These are phyloP conservation scores for Furcasterigmium sp. DNA, from an alignment of 2,329 filamentous ascomycete genomes.

Conservation along the genomic window DNA sequence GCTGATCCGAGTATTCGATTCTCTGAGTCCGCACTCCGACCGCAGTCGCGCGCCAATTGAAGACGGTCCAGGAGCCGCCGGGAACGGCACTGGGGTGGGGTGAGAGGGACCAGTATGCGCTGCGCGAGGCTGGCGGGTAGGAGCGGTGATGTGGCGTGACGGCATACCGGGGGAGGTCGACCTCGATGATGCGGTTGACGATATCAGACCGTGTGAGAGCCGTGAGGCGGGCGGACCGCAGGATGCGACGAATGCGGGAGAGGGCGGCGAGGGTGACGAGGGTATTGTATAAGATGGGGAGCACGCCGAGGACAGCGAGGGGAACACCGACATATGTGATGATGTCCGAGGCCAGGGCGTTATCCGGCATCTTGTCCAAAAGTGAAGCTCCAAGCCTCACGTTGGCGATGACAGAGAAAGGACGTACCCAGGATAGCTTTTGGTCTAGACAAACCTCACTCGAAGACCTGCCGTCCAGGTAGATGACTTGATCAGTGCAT, in stretches of 20 bases:
- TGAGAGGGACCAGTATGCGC: conserved; percentile 54
- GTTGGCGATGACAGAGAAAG: no score
- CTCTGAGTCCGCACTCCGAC: conserved; percentile 59
- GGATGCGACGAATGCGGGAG: conserved; percentile 54
- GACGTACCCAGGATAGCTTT: no score
- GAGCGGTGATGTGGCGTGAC: conserved; percentile 56
- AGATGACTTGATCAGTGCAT: no score
- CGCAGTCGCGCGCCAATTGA: conserved; percentile 60
- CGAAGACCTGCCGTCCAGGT: no score
- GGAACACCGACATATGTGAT: conserved; percentile 27
- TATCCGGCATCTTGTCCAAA: conserved; percentile 20
- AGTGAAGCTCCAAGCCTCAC: no score
- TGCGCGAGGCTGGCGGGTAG: conserved; percentile 24
- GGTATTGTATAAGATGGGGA: conserved; percentile 64
- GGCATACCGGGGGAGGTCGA: conserved; percentile 60
- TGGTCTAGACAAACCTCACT: no score
- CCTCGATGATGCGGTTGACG: conserved; percentile 61
- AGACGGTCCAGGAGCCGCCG: conserved; percentile 59
- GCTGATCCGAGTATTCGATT: conserved; percentile 55
- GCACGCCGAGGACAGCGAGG: conserved; percentile 51
- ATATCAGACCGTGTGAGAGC: conserved; percentile 59
- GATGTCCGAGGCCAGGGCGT: conserved; percentile 2
- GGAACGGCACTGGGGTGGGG: conserved; percentile 46
- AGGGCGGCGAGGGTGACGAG: conserved; percentile 53
- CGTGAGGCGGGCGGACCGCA: conserved; percentile 49